Evolutionary conservation across 2,329 filamentous ascomycete genomes (phyloP).

Genomic region (Pseudogymnoascus sp.): DNA sequence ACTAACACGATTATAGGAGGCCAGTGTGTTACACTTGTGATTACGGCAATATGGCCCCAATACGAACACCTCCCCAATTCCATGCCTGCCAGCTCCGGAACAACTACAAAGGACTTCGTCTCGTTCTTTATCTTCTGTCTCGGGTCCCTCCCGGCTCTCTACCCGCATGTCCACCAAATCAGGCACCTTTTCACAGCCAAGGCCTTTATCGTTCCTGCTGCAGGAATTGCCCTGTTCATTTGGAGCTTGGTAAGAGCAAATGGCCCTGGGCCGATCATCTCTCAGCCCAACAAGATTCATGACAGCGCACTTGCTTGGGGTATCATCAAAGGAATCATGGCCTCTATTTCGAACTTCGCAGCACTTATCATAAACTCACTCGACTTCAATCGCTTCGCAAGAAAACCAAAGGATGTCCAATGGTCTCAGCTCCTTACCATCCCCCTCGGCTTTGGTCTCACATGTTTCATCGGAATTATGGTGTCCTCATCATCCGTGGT

Average conservation of each 20-base stretch:
- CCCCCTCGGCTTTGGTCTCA: slow-evolving; percentile 63
- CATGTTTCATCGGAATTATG: slow-evolving; percentile 76
- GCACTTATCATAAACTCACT: slow-evolving; percentile 75
- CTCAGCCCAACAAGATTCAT: slow-evolving; percentile 52
- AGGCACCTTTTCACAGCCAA: slow-evolving; percentile 89
- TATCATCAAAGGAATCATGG: slow-evolving; percentile 80
- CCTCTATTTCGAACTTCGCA: slow-evolving; percentile 81
- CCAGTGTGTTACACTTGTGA: slow-evolving; percentile 81
- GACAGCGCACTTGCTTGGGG: slow-evolving; percentile 72
- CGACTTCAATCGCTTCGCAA: slow-evolving; percentile 77
- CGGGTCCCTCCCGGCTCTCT: slow-evolving; percentile 71
- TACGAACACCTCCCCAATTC: slow-evolving; percentile 56
- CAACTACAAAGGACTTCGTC: slow-evolving; percentile 65
- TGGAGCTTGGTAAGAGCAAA: slow-evolving; percentile 78
- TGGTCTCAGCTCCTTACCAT: slow-evolving; percentile 75
- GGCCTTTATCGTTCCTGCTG: slow-evolving; percentile 71
- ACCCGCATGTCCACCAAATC: slow-evolving; percentile 82
- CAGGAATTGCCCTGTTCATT: slow-evolving; percentile 75
- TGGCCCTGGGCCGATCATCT: slow-evolving; percentile 74
- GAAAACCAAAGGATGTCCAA: slow-evolving; percentile 65
- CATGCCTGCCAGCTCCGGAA: slow-evolving; percentile 57
- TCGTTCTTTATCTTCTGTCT: slow-evolving; percentile 87
- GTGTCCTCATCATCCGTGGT: slow-evolving; percentile 65
- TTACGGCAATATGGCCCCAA: slow-evolving; percentile 67
- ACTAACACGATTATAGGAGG: slow-evolving; percentile 44